Percentiles rank a stretch among this genome's conserved stretches.
Conservation (phyloP, 345 rosid genomes). For the Ricinus communis region DNA sequence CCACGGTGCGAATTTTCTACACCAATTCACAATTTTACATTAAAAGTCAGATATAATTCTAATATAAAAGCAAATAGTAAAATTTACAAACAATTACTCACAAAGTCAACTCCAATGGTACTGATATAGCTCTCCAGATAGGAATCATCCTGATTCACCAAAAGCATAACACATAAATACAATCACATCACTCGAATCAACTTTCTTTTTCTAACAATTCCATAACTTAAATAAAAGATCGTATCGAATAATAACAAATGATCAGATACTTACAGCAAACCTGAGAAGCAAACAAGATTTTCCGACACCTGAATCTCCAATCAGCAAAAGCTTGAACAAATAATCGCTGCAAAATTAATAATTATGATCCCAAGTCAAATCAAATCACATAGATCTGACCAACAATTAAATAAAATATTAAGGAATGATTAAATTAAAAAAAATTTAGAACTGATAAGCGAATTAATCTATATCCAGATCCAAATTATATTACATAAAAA, state of each 20-base stretch:
- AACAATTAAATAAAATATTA: not conserved
- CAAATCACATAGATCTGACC: conserved; percentile 31
- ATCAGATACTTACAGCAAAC: conserved; percentile 30
- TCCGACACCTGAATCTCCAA: conserved; percentile 39
- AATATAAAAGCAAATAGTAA: not conserved
- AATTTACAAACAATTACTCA: conserved; percentile 29
- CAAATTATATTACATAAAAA: not conserved
- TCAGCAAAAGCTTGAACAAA: conserved; percentile 39
- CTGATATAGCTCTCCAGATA: conserved; percentile 81
- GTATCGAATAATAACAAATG: no score
- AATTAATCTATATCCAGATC: not conserved
- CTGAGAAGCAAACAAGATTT: conserved; percentile 35
- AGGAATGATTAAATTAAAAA: not conserved
- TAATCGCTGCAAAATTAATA: conserved; percentile 28
- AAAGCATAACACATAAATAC: not conserved
- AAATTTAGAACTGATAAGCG: not conserved
- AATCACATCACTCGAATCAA: not conserved
- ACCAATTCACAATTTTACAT: not conserved
- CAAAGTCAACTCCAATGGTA: conserved; percentile 86
- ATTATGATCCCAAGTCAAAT: conserved; percentile 21
- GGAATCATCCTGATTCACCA: conserved; percentile 59
- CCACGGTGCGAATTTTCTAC: conserved; percentile 40
- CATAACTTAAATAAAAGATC: no score
- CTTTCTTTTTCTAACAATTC: no score
- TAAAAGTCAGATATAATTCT: conserved; percentile 2